Evolutionary conservation across 2,329 filamentous ascomycete genomes (phyloP), one percentile per base, ranked within the genome.

Genomic region (Didymella segeticola): DNA sequence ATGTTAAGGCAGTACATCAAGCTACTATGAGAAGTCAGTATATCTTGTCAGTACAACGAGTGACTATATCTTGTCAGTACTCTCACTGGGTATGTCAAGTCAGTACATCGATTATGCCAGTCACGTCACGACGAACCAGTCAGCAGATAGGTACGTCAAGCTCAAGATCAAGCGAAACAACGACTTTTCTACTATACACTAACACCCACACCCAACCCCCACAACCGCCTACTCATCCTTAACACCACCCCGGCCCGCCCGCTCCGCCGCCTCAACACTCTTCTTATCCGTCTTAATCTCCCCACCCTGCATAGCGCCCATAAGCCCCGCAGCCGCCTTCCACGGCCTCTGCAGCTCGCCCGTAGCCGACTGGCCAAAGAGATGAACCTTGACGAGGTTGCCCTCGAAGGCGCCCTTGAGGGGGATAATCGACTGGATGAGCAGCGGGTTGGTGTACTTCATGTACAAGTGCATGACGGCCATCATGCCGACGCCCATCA

Each of bases 401-500:
- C 89, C 85, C 83, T 99, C 95, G 78, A 99, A 85, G 38, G 92
- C 93, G 74, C 89, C 85, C 88, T 99, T 99, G 78, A 98, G 83
- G 27, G 95, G 95, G 74, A 99, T 95, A 81, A 99, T 96, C 77
- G 90, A 96, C 86, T 99, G 95, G 81, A 99, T 96, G 71, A 97
- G 83, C 45, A 99, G 90, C 34, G 95, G 95, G 87, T 98, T 99
- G 81, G 93, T 98, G 88, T 98, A 99, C 78, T 97, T 93, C 84
- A 99, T 90, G 87, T 98, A 99, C 58, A 99, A 65, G 82, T 99
- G 95, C 93, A 99, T 98, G 73, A 97, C 90, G 58, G 79, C 87
- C 93, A 99, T 98, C 93, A 99, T 99, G 77, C 85, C 93, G 54
- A 99, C 83, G 56, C 95, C 95, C 90, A 96, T 98, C 70, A 96